Base-by-base conservation (phyloP, 73 alveolate genomes). In the Blepharisma japonicum region DNA sequence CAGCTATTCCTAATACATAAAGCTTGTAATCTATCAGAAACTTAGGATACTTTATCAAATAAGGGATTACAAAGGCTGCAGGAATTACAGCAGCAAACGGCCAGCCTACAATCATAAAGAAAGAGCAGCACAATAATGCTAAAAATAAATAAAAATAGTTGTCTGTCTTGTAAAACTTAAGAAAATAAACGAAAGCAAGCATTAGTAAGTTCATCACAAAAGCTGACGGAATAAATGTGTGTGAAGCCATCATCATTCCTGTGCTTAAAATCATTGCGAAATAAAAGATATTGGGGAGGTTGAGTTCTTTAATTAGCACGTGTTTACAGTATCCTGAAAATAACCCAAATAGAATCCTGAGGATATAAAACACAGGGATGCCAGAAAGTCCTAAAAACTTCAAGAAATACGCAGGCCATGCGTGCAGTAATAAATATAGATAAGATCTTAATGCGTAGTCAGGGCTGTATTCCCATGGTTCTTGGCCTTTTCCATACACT, bases 401-500 rank as follows among this genome's bases (percentile, higher is more conserved):
- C 2, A 66, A 66, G 71, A 27, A 1, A 74, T 11, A 14, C 0
- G 27, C 11, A 8, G 20, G 83, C 8, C 11, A 74, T 0, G 32
- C 38, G 5, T 51, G 84, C 1, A 68, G 32, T 21, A 61, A 42
- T 21, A 77, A 32, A 71, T 9, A 77, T 6, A 51, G 42, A n/a
- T 67, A 77, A 45, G 82, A 61, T 11, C 84, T 55, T 39, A 77
- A 61, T 6, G 83, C 84, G 5, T 77, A 66, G 38, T 77, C 32
- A 32, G 81, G 83, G 9, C 68, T 7, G 76, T 77, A 77, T 38
- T 77, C 84, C 84, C 84, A 77, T 21, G 76, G 38, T 6, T 77
- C 32, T 6, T n/a, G 20, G 38, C 84, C 83, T 8, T 20, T 8
- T 20, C 83, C 78, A 74, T 74, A 48, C 5, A 8, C 68, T 11